Evolutionary conservation across 108 stramenopile genomes (phyloP), one percentile per base, ranked within the genome.

Genomic region (Cyclotella kingstonii): DNA sequence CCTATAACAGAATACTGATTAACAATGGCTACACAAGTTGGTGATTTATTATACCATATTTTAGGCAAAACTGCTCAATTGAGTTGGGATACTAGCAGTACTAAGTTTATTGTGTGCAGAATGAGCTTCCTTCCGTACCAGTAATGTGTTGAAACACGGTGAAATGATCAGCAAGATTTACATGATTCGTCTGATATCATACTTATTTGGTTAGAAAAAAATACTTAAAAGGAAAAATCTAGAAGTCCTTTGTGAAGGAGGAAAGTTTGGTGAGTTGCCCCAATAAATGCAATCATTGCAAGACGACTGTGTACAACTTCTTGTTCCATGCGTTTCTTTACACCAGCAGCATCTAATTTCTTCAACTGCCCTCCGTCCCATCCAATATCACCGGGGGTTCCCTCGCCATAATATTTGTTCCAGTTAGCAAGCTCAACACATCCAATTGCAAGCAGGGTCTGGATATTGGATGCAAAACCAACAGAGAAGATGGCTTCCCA

Each of bases 291-390:
- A 64, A 93, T 93, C 91, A 93, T 93, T 39, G 87, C 91, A 68
- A 93, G 84, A 68, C 91, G 91, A 83, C 86, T 83, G 77, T 93
- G 91, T 14, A 87, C 84, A 54, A 93, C 72, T 61, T 93, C 91
- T 22, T 58, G 57, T 60, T 84, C 83, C 54, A 57, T 64, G 15
- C 50, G 35, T 71, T 78, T 72, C 54, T 65, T 65, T 21, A 83
- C 43, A 3, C 68, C 77, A 21, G 60, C 62, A 3, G 73, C 54
- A 60, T 63, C 49, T 70, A 77, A 75, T 29, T 75, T 71, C 42
- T 79, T 47, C 47, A 72, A 66, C 31, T 65, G 53, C 10, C 50
- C 46, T 4, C 77, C 75, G 38, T 71, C 79, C 81, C 82, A 85
- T 25, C 84, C 90, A 35, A 89, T 52, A 52, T 84, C 83, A 57